Conservation (phyloP, 1,284 basidiomycete species). For the Testicularia cyperi region DNA sequence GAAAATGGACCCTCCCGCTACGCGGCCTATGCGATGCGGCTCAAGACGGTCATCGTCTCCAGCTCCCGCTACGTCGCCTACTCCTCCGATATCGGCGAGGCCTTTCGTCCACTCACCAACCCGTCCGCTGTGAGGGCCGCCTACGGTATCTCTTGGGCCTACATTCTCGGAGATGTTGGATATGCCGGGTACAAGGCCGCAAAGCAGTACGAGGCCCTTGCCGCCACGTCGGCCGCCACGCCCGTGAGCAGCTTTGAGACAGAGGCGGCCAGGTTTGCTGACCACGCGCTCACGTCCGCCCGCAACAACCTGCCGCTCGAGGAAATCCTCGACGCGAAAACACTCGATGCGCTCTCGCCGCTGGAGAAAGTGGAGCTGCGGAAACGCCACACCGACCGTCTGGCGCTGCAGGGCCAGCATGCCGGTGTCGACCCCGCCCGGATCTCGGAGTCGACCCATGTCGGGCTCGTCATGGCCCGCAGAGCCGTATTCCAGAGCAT, state of each 20-base stretch:
- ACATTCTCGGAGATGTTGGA: slow-evolving; percentile 74
- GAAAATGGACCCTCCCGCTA: slow-evolving; percentile 47
- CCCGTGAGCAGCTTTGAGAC: slow-evolving; percentile 11
- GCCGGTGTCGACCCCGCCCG: slow-evolving; percentile 26
- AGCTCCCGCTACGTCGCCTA: slow-evolving; percentile 59
- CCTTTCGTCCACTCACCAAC: slow-evolving; percentile 82
- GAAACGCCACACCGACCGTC: slow-evolving; percentile 28
- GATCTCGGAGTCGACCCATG: slow-evolving; percentile 27
- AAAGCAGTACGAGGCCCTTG: slow-evolving; percentile 27
- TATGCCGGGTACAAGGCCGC: slow-evolving; percentile 77
- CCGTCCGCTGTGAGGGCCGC: slow-evolving; percentile 77
- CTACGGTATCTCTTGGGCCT: slow-evolving; percentile 81
- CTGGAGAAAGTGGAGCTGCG: slow-evolving; percentile 43
- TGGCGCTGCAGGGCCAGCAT: slow-evolving; percentile 17
- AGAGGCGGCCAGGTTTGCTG: slow-evolving; percentile 36
- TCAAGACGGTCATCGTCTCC: slow-evolving; percentile 46
- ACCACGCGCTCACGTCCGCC: slow-evolving; percentile 6
- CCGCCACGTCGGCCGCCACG: slow-evolving; percentile 11
- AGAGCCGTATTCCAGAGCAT: slow-evolving; percentile 56
- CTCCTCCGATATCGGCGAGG: slow-evolving; percentile 88
- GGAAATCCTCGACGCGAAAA: slow-evolving; percentile 28
- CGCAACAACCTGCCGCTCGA: slow-evolving; percentile 26
- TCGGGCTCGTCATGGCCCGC: slow-evolving; percentile 45
- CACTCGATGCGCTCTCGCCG: slow-evolving; percentile 13
- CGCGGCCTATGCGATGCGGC: slow-evolving; percentile 47